Evolutionary conservation across 495 filamentous ascomycete genomes (phyloP), one percentile per base, ranked within the genome.

Genomic region (Aspergillus nanangensis): DNA sequence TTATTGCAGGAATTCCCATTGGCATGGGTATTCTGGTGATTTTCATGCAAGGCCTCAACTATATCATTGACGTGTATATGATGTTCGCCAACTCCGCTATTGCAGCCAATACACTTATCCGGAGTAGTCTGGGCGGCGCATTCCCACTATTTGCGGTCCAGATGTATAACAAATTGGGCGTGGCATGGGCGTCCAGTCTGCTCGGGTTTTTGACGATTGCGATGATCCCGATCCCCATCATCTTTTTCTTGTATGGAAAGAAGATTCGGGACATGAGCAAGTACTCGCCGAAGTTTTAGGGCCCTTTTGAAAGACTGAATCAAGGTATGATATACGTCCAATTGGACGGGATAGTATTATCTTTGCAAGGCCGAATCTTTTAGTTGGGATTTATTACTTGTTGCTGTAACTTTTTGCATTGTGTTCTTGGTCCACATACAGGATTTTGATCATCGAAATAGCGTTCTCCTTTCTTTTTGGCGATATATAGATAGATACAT

Each of bases 201-300:
- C 69, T 88, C 20, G 86, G 75, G 0, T 86, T 84, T 41, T 68
- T 89, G 33, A 73, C 78, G 3, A 52, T 77, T 19, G 70, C 77
- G 5, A 74, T 90, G 65, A 70, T 88, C 9, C 86, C 85, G 0
- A 80, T 88, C 17, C 86, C 86, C 4, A 69, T 85, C 40, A 52
- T 86, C 22, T 90, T 91, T 61, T 88, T 71, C 52, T 61, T 78
- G n/a, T 88, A 78, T 51, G 86, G 86, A 3, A 75, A 71, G 56
- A 74, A 67, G 63, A 82, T 90, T 33, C 65, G 84, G 34, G 61
- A 57, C 27, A 63, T 70, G 69, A 78, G 73, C 51, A 70, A 62
- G 38, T 74, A 71, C 47, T 62, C 59, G 11, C 71, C 71, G 8
- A 67, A 71, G 59, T 63, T 71, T n/a, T 70, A 29, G 25, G 7